Evolutionary conservation across 1,284 basidiomycete species (phyloP), one percentile per base, ranked within the genome.

Genomic region (Cryptococcus sp.): DNA sequence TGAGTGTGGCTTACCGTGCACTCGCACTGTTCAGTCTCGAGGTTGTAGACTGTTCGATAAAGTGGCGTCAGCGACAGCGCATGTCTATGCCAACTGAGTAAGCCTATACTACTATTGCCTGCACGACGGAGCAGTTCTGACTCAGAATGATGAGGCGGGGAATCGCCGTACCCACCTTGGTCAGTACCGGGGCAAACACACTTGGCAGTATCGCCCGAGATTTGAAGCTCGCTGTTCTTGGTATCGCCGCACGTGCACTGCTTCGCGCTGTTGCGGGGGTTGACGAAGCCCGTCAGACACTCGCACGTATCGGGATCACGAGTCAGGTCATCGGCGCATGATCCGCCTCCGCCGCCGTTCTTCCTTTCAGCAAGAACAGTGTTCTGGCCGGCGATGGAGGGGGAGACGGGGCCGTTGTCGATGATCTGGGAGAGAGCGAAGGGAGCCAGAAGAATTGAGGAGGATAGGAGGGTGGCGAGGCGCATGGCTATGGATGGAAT

Each of bases 171-270:
- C 57, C 52, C 52, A 59, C 57, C 46, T 38, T 59, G 57, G 47
- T 59, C 48, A 11, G 54, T 23, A 27, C 57, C 57, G 30, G 48
- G 51, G 42, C 57, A 59, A 22, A 51, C 38, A 39, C 57, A 59
- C 25, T 52, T 35, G 5, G 57, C 47, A 22, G 52, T n/a, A 48
- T 19, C 27, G n/a, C 46, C 45, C 5, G n/a, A n/a, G 1, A 45
- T 22, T 13, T 45, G n/a, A 8, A 45, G 22, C 22, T 45, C 3
- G 42, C n/a, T 45, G 22, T 45, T 45, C 22, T n/a, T 22, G n/a
- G n/a, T 45, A 22, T 45, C 42, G n/a, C n/a, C n/a, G 42, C 42
- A 45, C n/a, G 22, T n/a, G 22, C 42, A 45, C 42, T 45, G 42
- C 42, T 45, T 45, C n/a, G 5, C n/a, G 22, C n/a, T 11, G 22